Evolutionary conservation across 2,329 filamentous ascomycete genomes (phyloP), one percentile per base, ranked within the genome.

Genomic region (Penicillium sp.): DNA sequence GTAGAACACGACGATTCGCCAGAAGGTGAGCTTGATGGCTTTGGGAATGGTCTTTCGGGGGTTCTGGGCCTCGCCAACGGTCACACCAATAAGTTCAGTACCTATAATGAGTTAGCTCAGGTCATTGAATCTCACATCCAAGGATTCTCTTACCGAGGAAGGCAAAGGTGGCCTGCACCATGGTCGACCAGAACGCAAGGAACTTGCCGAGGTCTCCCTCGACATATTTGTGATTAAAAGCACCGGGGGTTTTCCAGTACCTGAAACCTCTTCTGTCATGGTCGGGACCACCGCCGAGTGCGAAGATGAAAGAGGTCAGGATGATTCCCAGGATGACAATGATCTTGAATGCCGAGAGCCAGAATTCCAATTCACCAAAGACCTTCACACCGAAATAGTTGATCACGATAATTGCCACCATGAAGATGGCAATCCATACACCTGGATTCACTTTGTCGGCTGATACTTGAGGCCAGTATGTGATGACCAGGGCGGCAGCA

Each of bases 111-210:
- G 34, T 36, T 36, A 36, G 34, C 13, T n/a, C 3, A 14, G 6
- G 3, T 4, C 31, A 34, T 36, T 36, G 34, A 36, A 14, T 3
- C 24, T 27, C 4, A 4, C 24, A 27, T 34, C n/a, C n/a, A n/a
- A n/a, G 34, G 1, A 74, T 63, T 1, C 88, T 88, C 0, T 75
- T 77, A 14, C 77, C 79, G 61, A 92, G 81, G 68, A 89, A 92
- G 53, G 89, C 89, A 62, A 92, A 92, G 3, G 88, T 88, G 1
- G 89, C 88, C 22, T 86, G 89, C 62, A 90, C 85, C 69, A 92
- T 83, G 43, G 85, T 86, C 8, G 81, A 83, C 87, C 87, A 90
- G 73, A 88, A 83, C 11, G 78, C 83, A 41, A 84, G 72, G 73
- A 88, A 88, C 49, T 77, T 75, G 14, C 83, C 84, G 32, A 75